Percentiles rank a stretch among this genome's conserved stretches.
These are phyloP conservation scores for Calonectria pseudoreteaudii DNA, from an alignment of 2,329 filamentous ascomycete genomes.

Conservation along the genomic window DNA sequence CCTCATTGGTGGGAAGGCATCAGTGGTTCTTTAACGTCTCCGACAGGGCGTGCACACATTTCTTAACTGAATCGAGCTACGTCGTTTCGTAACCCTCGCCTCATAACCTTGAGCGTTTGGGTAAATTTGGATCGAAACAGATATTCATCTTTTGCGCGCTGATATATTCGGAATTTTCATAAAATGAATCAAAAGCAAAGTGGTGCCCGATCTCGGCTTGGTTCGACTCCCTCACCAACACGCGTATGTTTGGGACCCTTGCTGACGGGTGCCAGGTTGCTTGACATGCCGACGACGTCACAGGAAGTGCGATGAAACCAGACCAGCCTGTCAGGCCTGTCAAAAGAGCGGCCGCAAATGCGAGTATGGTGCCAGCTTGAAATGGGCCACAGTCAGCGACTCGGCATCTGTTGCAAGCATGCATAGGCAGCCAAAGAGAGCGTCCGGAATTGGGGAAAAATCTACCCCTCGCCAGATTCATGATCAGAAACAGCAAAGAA, in stretches of 20 bases:
- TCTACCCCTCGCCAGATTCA: neutral
- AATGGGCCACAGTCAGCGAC: conserved; percentile 8
- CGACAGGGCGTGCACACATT: neutral
- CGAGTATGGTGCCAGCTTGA: conserved; percentile 10
- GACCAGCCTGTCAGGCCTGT: conserved; percentile 1
- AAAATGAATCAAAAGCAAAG: neutral
- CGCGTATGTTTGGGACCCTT: neutral
- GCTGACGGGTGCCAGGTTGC: conserved; percentile 20
- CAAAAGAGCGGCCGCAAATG: conserved; percentile 14
- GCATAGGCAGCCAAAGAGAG: neutral
- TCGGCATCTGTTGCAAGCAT: neutral
- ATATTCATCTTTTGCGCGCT: neutral
- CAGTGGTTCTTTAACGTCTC: neutral
- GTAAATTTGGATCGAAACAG: no score
- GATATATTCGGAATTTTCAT: neutral
- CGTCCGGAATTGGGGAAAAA: neutral
- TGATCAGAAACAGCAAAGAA: neutral
- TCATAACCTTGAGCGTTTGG: neutral
- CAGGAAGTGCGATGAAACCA: conserved; percentile 18
- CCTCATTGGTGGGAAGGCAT: neutral
- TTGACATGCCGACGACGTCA: conserved; percentile 21
- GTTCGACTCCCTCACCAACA: neutral
- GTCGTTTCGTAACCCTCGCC: neutral
- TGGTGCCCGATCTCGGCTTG: neutral
- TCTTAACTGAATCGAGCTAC: neutral